Conservation (phyloP, 768 basidiomycete species). For the Cyathus striatus region DNA sequence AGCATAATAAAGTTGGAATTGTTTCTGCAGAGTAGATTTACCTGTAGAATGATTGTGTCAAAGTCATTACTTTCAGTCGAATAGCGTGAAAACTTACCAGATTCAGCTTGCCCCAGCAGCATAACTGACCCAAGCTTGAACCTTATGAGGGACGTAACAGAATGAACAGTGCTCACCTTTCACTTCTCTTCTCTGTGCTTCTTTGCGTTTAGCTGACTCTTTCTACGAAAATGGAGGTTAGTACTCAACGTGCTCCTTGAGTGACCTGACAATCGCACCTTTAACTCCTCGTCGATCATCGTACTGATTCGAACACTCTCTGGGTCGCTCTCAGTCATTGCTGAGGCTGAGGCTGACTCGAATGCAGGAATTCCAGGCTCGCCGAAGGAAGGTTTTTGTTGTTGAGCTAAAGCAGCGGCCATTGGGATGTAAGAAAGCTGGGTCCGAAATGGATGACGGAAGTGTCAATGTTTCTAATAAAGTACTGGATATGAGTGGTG, state of each 20-base stretch:
- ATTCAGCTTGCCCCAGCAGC: constrained; percentile 76
- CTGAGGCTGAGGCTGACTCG: constrained; percentile 4
- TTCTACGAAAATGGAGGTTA: too few species aligned
- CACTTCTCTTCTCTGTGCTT: constrained; percentile 31
- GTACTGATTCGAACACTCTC: constrained; percentile 43
- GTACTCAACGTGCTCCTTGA: background rate
- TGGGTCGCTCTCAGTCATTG: constrained; percentile 25
- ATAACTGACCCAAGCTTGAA: constrained; percentile 45
- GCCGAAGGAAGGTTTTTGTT: constrained; percentile 3
- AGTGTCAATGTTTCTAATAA: background rate
- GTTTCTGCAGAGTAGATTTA: constrained; percentile 82
- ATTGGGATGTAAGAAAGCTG: constrained; percentile 5
- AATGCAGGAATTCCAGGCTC: constrained; percentile 6
- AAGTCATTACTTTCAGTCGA: background rate
- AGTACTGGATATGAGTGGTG: too few species aligned
- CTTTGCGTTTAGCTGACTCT: constrained; percentile 42
- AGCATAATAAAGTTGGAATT: constrained; percentile 79
- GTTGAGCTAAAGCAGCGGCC: constrained; percentile 8
- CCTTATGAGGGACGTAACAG: background rate
- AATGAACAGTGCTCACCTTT: constrained; percentile 35
- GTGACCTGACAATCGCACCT: constrained; percentile 22
- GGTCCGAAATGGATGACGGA: background rate
- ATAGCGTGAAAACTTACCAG: constrained; percentile 24
- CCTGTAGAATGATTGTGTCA: constrained; percentile 24
- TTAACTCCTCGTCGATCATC: constrained; percentile 54